Evolutionary conservation across 768 basidiomycete genomes (phyloP), one percentile per base, ranked within the genome.

Genomic region (Pisolithus orientalis): DNA sequence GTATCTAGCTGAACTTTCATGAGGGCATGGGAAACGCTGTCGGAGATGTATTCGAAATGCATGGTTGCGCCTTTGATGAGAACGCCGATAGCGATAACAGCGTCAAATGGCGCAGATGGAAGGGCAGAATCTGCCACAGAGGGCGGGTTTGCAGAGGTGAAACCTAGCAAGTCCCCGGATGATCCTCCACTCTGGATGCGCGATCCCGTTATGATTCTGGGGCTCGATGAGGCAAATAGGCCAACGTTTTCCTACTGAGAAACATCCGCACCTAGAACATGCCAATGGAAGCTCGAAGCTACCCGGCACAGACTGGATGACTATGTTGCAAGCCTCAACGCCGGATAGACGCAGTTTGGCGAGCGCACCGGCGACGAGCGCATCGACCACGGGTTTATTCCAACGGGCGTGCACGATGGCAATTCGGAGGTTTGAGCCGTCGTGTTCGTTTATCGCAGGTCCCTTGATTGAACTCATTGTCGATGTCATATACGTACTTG

Each of bases 31-130:
- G 92, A 84, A 53, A 97, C 94, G 55, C 84, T 82, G 62, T 97
- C 93, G 69, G 82, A 90, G 69, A 98, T 99, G 78, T 99, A 99
- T 69, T 99, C 96, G 69, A 98, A 99, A 74, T 99, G 96, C 93
- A 96, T 96, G 16, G 96, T 98, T 1, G 83, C 77, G 49, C 96
- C 95, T 68, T 99, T 99, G 77, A 99, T 96, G 66, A 99, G 85
- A 37, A 95, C 93, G 13, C 96, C 96, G 63, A 98, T 91, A 49
- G 96, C 94, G 66, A 99, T 95, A 57, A 96, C 85, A 13, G 94
- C 96, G 67, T 95, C 87, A 60, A 98, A 97, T 0, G 95, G 87
- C 50, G 78, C 75, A 14, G 64, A 70, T 39, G 82, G 71, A 14
- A 79, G 73, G 14, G 82, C 78, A 16, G 83, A 80, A 21, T 72